phyloP scores from a whole-genome alignment of 371 early-diverging fungal genomes.

The Blastocladiella emersonii region DNA sequence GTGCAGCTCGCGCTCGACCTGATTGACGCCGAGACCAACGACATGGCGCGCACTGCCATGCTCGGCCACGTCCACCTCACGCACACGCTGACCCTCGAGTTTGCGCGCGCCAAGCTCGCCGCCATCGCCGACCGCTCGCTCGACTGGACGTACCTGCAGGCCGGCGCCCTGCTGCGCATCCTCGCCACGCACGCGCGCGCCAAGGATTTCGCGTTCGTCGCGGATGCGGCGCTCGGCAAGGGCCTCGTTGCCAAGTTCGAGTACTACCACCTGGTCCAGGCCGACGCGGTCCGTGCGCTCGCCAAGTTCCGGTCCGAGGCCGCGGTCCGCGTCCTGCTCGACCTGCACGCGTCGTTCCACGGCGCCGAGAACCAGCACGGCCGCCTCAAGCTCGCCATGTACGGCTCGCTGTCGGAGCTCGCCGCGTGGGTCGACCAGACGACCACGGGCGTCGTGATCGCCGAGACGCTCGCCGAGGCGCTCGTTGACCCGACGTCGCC shows the following conservation, averaged over 20 bases:
- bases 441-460: neutral
- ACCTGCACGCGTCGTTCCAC: neutral
- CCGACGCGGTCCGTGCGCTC: neutral
- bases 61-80: constrained; percentile 18
- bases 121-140: neutral
- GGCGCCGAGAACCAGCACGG: neutral
- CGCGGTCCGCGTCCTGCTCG: neutral
- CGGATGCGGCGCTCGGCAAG: neutral
- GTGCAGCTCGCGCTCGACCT: constrained; percentile 27
- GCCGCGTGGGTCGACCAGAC: constrained; percentile 8
- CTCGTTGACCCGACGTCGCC: too few relatives aligned
- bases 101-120: too few relatives aligned
- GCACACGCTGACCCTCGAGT: constrained; percentile 10
- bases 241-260: neutral
- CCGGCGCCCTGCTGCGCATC: neutral
- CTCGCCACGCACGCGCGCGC: neutral
- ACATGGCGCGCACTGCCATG: neutral
- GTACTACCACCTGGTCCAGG: neutral
- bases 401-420: constrained; percentile 16
- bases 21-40: constrained; percentile 23
- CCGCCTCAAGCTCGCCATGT: neutral
- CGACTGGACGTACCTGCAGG: neutral
- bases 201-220: neutral
- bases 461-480: constrained; percentile 11
- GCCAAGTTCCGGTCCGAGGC: neutral